Evolutionary conservation across 2,329 filamentous ascomycete genomes (phyloP).

Genomic region (Dactylonectria macrodidyma): DNA sequence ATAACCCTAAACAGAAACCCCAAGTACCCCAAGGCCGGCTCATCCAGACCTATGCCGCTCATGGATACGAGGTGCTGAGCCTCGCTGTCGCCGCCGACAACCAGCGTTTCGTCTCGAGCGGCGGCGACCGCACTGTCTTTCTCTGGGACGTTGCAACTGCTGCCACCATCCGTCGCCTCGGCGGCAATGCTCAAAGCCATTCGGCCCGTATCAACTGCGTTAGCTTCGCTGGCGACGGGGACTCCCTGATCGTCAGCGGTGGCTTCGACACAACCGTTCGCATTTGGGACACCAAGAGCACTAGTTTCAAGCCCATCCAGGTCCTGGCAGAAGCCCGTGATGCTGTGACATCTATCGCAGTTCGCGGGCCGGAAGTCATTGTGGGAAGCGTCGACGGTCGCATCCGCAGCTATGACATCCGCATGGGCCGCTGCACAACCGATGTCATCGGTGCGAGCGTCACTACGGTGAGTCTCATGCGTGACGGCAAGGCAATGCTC

Average conservation of each 20-base stretch:
- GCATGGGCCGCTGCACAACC: slow-evolving; percentile 78
- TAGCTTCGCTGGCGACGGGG: slow-evolving; percentile 82
- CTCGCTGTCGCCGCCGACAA: slow-evolving; percentile 84
- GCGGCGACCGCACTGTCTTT: slow-evolving; percentile 92
- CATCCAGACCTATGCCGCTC: slow-evolving; percentile 90
- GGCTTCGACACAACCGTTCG: slow-evolving; percentile 83
- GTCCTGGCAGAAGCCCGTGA: slow-evolving; percentile 81
- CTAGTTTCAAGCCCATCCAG: slow-evolving; percentile 76
- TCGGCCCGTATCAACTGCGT: slow-evolving; percentile 83
- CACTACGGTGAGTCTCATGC: slow-evolving; percentile 81
- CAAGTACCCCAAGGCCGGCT: slow-evolving; percentile 68
- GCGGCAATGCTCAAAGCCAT: slow-evolving; percentile 74
- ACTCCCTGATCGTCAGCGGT: slow-evolving; percentile 79
- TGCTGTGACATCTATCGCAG: slow-evolving; percentile 68
- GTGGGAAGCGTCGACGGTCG: slow-evolving; percentile 88
- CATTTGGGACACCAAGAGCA: slow-evolving; percentile 78
- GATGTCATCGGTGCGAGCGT: slow-evolving; percentile 81
- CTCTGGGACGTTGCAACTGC: slow-evolving; percentile 94
- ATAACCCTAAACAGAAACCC: slow-evolving; percentile 45
- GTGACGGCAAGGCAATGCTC: slow-evolving; percentile 81
- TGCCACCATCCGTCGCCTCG: slow-evolving; percentile 82
- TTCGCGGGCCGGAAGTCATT: slow-evolving; percentile 72
- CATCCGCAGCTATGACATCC: slow-evolving; percentile 85
- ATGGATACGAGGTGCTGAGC: slow-evolving; percentile 93
- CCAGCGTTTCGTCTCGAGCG: slow-evolving; percentile 86